phyloP scores from a whole-genome alignment of 495 filamentous ascomycete genomes.

The Podospora didyma region DNA sequence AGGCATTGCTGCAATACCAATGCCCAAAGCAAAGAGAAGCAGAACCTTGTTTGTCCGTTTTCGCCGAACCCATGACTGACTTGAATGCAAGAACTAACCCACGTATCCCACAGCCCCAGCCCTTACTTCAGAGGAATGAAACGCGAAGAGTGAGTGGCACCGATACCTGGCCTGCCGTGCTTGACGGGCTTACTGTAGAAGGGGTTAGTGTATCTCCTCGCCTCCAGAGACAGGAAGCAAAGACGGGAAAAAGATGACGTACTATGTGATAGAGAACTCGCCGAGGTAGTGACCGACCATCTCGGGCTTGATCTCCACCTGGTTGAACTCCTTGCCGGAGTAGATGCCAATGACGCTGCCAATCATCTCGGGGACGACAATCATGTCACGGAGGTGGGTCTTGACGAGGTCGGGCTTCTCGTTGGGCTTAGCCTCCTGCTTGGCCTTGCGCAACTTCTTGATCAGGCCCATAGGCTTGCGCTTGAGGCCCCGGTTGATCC shows the following conservation, averaged over 20 bases:
- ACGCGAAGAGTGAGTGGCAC: conserved; percentile 99
- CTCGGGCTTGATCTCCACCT: conserved; percentile 99
- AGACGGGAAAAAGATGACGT: conserved; percentile 41
- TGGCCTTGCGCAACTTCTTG: conserved; percentile 99
- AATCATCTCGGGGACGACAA: conserved; percentile 99
- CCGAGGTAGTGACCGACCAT: conserved; percentile 99
- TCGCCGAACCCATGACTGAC: conserved; percentile 39
- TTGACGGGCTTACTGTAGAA: conserved; percentile 90
- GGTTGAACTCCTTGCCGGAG: conserved; percentile 99
- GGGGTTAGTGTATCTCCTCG: conserved; percentile 29
- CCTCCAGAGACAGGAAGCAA: conserved; percentile 5
- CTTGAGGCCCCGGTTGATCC: conserved; percentile 99
- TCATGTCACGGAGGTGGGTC: conserved; percentile 99
- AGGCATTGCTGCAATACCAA: conserved; percentile 25
- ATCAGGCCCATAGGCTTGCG: conserved; percentile 99
- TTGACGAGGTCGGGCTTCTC: conserved; percentile 99
- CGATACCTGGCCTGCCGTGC: conserved; percentile 99
- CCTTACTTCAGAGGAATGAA: conserved; percentile 99
- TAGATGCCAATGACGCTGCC: conserved; percentile 97
- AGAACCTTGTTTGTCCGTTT: conserved; percentile 32
- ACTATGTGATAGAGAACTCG: conserved; percentile 99
- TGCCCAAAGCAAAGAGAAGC: conserved; percentile 23
- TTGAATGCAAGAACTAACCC: conserved; percentile 38
- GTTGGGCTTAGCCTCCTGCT: conserved; percentile 99
- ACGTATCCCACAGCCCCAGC: conserved; percentile 25